Evolutionary conservation across 2,329 filamentous ascomycete species (phyloP).

Genomic region (Hirsutella rhossiliensis): DNA sequence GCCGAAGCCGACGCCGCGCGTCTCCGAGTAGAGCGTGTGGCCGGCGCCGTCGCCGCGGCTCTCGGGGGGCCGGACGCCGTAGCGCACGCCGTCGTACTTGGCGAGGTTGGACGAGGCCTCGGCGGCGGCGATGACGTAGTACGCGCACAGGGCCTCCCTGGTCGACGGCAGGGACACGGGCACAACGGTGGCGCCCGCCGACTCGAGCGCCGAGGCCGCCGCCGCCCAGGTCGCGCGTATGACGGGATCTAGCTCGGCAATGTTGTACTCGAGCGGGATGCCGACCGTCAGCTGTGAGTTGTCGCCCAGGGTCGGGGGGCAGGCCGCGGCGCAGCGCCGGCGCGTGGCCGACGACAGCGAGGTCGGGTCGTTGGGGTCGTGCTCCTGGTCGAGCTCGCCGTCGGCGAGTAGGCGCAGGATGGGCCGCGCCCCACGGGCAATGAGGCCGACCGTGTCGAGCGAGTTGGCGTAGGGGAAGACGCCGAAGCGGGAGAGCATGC

Average conservation of each 20-base stretch:
- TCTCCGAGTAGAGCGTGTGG: slow-evolving; percentile 62
- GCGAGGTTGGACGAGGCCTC: slow-evolving; percentile 93
- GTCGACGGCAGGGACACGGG: slow-evolving; percentile 75
- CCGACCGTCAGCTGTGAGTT: slow-evolving; percentile 34
- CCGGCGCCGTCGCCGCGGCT: slow-evolving; percentile 39
- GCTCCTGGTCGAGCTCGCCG: slow-evolving; percentile 30
- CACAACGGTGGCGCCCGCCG: slow-evolving; percentile 58
- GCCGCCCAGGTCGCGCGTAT: slow-evolving; percentile 60
- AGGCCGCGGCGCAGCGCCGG: slow-evolving; percentile 25
- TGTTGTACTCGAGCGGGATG: slow-evolving; percentile 72
- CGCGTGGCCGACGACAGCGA: slow-evolving; percentile 49
- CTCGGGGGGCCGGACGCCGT: slow-evolving; percentile 46
- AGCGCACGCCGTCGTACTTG: slow-evolving; percentile 95
- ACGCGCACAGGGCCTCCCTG: slow-evolving; percentile 75
- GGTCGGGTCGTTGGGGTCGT: slow-evolving; percentile 66
- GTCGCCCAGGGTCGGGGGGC: slow-evolving; percentile 10
- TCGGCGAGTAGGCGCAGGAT: slow-evolving; percentile 43
- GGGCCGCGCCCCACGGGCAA: slow-evolving; percentile 42
- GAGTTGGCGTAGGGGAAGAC: slow-evolving; percentile 90
- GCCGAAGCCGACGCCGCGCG: slow-evolving; percentile 66
- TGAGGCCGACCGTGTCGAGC: slow-evolving; percentile 75
- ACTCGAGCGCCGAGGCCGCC: slow-evolving; percentile 46
- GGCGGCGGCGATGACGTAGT: slow-evolving; percentile 90
- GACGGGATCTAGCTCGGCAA: slow-evolving; percentile 59
- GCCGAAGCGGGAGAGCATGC: slow-evolving; percentile 72